Evolutionary conservation across 2,329 filamentous ascomycete genomes (phyloP).

Genomic region (Lecanicillium sp.): DNA sequence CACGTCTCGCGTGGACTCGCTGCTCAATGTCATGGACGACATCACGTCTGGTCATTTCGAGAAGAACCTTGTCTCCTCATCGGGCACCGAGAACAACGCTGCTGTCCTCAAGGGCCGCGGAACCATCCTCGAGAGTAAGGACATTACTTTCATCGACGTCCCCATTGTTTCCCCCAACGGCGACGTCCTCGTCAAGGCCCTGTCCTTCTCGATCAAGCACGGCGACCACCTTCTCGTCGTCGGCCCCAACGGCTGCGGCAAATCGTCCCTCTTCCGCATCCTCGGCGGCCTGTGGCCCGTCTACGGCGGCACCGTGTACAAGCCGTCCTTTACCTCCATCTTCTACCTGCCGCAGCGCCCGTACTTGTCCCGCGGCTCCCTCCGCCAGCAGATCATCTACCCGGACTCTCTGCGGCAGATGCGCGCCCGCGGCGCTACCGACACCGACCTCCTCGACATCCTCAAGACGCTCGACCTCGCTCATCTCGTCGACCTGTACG

Average conservation of each 20-base stretch:
- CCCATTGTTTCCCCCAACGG: constrained; percentile 97
- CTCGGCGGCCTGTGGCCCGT: constrained; percentile 95
- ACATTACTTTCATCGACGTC: constrained; percentile 81
- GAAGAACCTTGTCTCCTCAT: constrained; percentile 92
- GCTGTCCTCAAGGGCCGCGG: constrained; percentile 78
- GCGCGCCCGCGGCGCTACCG: constrained; percentile 75
- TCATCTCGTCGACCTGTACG: constrained; percentile 70
- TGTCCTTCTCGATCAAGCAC: constrained; percentile 80
- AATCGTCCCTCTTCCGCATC: constrained; percentile 93
- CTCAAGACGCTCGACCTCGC: constrained; percentile 77
- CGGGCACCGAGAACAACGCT: constrained; percentile 73
- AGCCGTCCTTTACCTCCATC: constrained; percentile 86
- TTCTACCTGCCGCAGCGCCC: constrained; percentile 98
- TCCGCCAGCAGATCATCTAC: constrained; percentile 97
- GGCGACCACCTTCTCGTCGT: constrained; percentile 92
- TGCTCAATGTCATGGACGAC: constrained; percentile 92
- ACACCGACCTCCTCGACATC: constrained; percentile 71
- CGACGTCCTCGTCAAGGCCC: constrained; percentile 77
- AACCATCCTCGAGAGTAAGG: constrained; percentile 70
- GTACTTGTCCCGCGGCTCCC: constrained; percentile 82
- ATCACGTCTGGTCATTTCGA: constrained; percentile 86
- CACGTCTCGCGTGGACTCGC: constrained; percentile 82
- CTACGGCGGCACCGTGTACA: constrained; percentile 88
- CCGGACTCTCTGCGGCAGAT: constrained; percentile 85
- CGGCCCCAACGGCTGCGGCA: constrained; percentile 94